Percentiles rank a stretch among this genome's conserved stretches.
These are phyloP conservation scores for Fistulifera pelliculosa DNA, from an alignment of 108 stramenopile species.

Conservation along the genomic window DNA sequence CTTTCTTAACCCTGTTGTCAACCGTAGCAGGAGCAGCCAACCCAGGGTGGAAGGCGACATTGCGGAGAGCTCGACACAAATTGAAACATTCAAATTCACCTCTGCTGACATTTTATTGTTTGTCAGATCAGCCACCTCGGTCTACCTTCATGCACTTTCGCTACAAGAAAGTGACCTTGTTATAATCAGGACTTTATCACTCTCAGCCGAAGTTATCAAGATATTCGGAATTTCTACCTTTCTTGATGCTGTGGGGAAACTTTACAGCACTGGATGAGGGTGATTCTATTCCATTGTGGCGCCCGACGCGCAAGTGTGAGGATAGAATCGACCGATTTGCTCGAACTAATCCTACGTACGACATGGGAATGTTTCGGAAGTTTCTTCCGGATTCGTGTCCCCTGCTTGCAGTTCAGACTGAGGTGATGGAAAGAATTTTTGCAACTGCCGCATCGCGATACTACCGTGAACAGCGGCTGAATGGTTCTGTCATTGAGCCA, in stretches of 20 bases:
- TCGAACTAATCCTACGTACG: conserved; percentile 74
- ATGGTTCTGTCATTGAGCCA: conserved; percentile 28
- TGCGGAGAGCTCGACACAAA: too few relatives aligned
- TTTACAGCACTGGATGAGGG: conserved; percentile 85
- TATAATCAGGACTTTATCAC: conserved; percentile 51
- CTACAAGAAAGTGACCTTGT: conserved; percentile 69
- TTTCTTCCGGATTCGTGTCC: conserved; percentile 75
- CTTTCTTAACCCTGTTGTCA: conserved; percentile 25
- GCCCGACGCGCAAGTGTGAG: conserved; percentile 73
- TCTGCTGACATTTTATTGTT: conserved; percentile 64
- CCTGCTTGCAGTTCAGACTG: conserved; percentile 73
- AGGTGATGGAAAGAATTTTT: conserved; percentile 84
- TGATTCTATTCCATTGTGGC: conserved; percentile 78
- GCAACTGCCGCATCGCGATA: conserved; percentile 64
- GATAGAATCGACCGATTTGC: conserved; percentile 72
- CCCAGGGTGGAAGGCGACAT: not conserved
- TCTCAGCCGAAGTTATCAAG: conserved; percentile 70
- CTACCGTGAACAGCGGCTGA: conserved; percentile 51
- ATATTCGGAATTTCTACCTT: conserved; percentile 84
- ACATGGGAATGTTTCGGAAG: conserved; percentile 80
- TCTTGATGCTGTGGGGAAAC: conserved; percentile 79
- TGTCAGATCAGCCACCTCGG: conserved; percentile 71
- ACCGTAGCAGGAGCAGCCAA: not conserved
- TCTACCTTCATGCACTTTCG: conserved; percentile 70
- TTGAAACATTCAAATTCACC: conserved; percentile 19